These are phyloP conservation scores for Adansonia rubrostipa DNA, from an alignment of 441 rosid species.

Conservation along the genomic window DNA sequence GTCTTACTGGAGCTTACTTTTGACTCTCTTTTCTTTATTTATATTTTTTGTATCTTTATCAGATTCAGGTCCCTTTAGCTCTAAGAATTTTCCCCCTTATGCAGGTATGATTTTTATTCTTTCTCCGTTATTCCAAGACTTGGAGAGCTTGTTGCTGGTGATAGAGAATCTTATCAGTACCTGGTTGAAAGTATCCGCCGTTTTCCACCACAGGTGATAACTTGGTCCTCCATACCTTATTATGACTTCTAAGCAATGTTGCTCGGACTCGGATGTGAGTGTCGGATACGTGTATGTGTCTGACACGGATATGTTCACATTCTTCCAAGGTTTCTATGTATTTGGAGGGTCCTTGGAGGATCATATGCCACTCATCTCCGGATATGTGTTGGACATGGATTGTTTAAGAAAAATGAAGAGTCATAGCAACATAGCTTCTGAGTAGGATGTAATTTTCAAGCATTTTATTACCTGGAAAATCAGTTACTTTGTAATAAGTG, in stretches of 20 bases:
- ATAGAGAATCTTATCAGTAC: constrained; percentile 82
- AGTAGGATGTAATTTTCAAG: constrained; percentile 2
- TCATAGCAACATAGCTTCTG: no score
- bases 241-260: background rate
- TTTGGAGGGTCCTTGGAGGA: no score
- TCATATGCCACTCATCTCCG: no score
- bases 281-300: no score
- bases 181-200: constrained; percentile 90
- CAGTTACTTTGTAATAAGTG: background rate
- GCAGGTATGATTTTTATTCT: constrained; percentile 84
- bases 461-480: background rate
- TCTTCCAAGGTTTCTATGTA: no score
- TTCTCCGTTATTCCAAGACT: constrained; percentile 78
- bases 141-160: constrained; percentile 84
- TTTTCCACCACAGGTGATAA: constrained; percentile 75
- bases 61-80: background rate
- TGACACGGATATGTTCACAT: no score
- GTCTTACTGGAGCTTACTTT: background rate
- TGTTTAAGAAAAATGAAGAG: no score
- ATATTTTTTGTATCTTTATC: background rate
- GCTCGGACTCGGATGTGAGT: no score
- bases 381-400: no score
- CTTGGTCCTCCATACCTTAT: constrained; percentile 2
- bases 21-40: background rate
- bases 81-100: constrained; percentile 17